Percentiles rank a stretch among this genome's conserved stretches.
phyloP scores from a whole-genome alignment of 2,329 filamentous ascomycete species.

The Trichoderma harzianum region DNA sequence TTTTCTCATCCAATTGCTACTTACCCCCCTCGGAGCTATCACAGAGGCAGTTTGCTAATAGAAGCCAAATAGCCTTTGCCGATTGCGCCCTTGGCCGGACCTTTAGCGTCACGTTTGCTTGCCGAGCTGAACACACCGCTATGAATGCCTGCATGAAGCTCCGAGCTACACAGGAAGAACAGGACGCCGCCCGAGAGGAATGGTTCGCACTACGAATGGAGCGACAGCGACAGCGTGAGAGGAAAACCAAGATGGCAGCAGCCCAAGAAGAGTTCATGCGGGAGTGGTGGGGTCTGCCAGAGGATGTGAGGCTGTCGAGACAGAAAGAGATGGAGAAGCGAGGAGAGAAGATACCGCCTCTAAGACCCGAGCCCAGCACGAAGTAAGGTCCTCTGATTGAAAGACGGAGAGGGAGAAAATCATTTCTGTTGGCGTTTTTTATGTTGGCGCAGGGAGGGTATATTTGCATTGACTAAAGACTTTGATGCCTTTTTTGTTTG shows the following conservation, averaged over 20 bases:
- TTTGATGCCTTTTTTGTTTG: not conserved
- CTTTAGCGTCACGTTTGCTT: conserved; percentile 82
- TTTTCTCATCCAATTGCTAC: not conserved
- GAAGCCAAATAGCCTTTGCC: conserved; percentile 69
- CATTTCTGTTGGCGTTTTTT: not conserved
- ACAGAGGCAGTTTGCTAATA: not conserved
- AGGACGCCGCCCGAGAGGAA: conserved; percentile 85
- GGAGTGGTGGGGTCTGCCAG: conserved; percentile 65
- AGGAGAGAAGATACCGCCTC: conserved; percentile 46
- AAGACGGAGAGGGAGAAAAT: not conserved
- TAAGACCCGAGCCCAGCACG: not conserved
- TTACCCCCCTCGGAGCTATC: not conserved
- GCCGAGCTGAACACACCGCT: conserved; percentile 69
- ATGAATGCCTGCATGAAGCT: conserved; percentile 96
- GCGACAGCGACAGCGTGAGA: conserved; percentile 64
- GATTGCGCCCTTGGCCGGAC: conserved; percentile 84
- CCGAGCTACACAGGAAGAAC: conserved; percentile 78
- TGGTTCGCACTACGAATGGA: conserved; percentile 82
- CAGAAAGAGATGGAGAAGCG: conserved; percentile 51
- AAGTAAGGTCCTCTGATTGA: not conserved
- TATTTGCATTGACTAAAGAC: not conserved
- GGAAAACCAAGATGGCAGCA: conserved; percentile 55
- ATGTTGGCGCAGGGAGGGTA: not conserved
- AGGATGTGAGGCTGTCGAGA: conserved; percentile 50
- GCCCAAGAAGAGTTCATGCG: conserved; percentile 64